phyloP scores from a whole-genome alignment of 192 early-diverging fungal genomes.

The Diversispora epigaea region DNA sequence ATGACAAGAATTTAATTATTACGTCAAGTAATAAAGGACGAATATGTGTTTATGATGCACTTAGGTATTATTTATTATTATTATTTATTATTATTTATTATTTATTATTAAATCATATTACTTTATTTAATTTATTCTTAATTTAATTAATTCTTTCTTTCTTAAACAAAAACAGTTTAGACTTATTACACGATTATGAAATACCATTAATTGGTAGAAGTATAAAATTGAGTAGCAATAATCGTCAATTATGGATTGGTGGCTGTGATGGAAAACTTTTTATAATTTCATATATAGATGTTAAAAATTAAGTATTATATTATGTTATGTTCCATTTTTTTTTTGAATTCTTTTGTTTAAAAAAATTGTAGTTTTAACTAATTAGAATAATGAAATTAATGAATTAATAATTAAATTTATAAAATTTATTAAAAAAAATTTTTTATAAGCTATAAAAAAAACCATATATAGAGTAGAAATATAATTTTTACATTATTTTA shows the following conservation, averaged over 20 bases:
- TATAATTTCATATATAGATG: conserved; percentile 18
- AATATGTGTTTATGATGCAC: conserved; percentile 20
- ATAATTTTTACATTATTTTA: no score
- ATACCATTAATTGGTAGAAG: conserved; percentile 23
- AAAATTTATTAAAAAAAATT: no score
- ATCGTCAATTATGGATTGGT: conserved; percentile 14
- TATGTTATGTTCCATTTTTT: no score
- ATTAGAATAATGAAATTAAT: no score
- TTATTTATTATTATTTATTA: background rate
- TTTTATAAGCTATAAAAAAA: no score
- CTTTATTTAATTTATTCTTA: no score
- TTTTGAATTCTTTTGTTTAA: no score
- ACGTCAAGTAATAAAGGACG: conserved; percentile 1
- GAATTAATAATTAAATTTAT: no score
- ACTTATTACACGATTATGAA: conserved; percentile 8
- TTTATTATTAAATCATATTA: background rate
- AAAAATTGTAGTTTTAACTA: no score
- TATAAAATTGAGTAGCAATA: conserved; percentile 15
- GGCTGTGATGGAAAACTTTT: conserved; percentile 29
- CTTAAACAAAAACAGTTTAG: conserved; percentile 9
- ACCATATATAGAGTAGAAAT: no score
- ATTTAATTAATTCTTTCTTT: background rate
- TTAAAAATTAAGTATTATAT: no score
- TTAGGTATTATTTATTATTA: conserved; percentile 18
- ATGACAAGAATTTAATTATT: conserved; percentile 11